A percentile compares a stretch with the other conserved stretches of the same genome.
Conservation (phyloP, 1,284 basidiomycete genomes). For the Fistulinella cinereoalba region DNA sequence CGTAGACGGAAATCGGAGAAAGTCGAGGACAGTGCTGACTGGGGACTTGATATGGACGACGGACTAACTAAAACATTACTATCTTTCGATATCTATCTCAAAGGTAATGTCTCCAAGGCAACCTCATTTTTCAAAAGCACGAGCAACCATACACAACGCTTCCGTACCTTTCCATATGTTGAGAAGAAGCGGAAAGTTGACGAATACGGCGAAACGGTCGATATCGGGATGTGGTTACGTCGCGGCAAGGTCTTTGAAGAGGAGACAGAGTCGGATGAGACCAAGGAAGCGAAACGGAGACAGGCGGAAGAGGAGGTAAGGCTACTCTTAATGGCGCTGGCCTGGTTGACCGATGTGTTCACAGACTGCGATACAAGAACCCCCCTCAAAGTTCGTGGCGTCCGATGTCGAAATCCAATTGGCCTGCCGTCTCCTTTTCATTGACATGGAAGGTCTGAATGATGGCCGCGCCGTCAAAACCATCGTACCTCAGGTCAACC, state of each 20-base stretch:
- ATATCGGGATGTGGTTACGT: slow-evolving; percentile 90
- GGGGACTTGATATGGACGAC: slow-evolving; percentile 71
- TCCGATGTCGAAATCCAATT: slow-evolving; percentile 75
- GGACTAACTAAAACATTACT: slow-evolving; percentile 69
- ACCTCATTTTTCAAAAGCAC: slow-evolving; percentile 82
- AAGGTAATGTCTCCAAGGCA: slow-evolving; percentile 84
- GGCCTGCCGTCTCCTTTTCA: slow-evolving; percentile 81
- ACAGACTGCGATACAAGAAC: slow-evolving; percentile 72
- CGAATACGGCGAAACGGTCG: slow-evolving; percentile 93
- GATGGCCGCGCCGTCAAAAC: slow-evolving; percentile 97
- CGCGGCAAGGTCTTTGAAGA: slow-evolving; percentile 88
- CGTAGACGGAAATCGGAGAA: slow-evolving; percentile 46
- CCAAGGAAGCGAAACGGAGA: slow-evolving; percentile 68
- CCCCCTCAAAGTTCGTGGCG: slow-evolving; percentile 89
- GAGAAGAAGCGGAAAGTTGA: slow-evolving; percentile 92
- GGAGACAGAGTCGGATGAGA: slow-evolving; percentile 79
- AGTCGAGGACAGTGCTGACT: slow-evolving; percentile 57
- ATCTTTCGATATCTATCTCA: slow-evolving; percentile 95
- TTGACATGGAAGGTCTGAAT: slow-evolving; percentile 95
- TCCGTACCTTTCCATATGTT: slow-evolving; percentile 96
- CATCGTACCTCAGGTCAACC: slow-evolving; percentile 95
- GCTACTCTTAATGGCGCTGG: slow-evolving; percentile 32
- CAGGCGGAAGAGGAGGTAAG: slow-evolving; percentile 80
- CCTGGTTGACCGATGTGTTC: slow-evolving; percentile 1
- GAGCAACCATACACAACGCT: slow-evolving; percentile 70